These are phyloP conservation scores for Pharnaceum exiguum DNA, from an alignment of 148 eudicot genomes.

Conservation along the genomic window DNA sequence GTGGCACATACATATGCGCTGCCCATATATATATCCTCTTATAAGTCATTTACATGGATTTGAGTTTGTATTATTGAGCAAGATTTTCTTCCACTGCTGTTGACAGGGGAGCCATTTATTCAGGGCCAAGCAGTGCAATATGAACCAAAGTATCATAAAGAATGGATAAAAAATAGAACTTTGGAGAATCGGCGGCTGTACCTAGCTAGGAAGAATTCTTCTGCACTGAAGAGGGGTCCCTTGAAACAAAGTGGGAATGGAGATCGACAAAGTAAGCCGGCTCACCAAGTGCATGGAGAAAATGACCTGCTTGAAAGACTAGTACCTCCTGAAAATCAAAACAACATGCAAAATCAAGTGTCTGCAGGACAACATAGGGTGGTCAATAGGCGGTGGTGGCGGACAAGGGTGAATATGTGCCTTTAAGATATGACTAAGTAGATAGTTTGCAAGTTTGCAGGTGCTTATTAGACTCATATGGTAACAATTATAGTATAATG, in stretches of 20 bases:
- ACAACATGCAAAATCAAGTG: constrained; percentile 29
- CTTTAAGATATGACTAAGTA: constrained; percentile 74
- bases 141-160: constrained; percentile 94
- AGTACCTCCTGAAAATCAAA: constrained; percentile 24
- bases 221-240: constrained; percentile 53
- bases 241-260: constrained; percentile 7
- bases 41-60: too few relatives aligned
- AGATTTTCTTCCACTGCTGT: neutral
- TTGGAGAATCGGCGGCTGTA: constrained; percentile 72
- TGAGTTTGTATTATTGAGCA: too few relatives aligned
- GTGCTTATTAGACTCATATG: too few relatives aligned
- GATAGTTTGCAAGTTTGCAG: too few relatives aligned
- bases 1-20: too few relatives aligned
- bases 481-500: too few relatives aligned
- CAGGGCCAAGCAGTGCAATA: constrained; percentile 90
- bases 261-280: constrained; percentile 3
- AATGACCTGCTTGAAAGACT: constrained; percentile 2
- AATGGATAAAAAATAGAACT: constrained; percentile 99
- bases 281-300: neutral
- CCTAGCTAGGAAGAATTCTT: constrained; percentile 86
- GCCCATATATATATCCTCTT: too few relatives aligned
- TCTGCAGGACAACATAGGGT: constrained; percentile 27
- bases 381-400: constrained; percentile 29
- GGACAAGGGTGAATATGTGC: constrained; percentile 46
- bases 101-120: constrained; percentile 90